Evolutionary conservation across 345 rosid species (phyloP).

Genomic region (Conringia planisiliqua): DNA sequence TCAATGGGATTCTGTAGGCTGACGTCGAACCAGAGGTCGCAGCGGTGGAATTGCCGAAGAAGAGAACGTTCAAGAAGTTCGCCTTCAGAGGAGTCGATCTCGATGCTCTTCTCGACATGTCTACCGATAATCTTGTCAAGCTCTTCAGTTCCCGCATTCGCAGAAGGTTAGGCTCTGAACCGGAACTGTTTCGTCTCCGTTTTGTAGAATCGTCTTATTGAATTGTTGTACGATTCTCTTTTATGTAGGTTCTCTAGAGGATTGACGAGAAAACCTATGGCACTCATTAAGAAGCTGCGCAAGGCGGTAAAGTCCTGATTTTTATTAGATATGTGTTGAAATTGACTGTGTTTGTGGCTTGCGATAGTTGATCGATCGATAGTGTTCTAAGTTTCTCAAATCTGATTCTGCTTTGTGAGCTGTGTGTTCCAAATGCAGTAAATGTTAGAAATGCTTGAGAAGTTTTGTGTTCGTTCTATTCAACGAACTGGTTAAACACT

Average conservation of each 20-base stretch:
- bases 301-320: conserved; percentile 41
- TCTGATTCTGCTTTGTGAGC: too few relatives aligned
- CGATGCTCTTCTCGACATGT: conserved; percentile 43
- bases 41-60: conserved; percentile 43
- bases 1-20: conserved; percentile 31
- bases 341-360: too few relatives aligned
- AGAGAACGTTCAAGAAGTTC: conserved; percentile 80
- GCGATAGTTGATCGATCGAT: too few relatives aligned
- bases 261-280: conserved; percentile 63
- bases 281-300: conserved; percentile 59
- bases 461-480: not conserved
- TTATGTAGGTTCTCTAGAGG: conserved; percentile 60
- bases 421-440: too few relatives aligned
- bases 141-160: conserved; percentile 61
- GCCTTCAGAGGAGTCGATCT: conserved; percentile 65
- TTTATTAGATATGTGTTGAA: too few relatives aligned
- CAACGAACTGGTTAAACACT: not conserved
- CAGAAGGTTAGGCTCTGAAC: conserved; percentile 40
- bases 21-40: conserved; percentile 38
- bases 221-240: not conserved
- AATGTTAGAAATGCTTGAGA: too few relatives aligned
- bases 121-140: conserved; percentile 61
- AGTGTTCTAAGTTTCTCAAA: too few relatives aligned
- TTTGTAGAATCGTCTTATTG: not conserved
- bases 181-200: not conserved